Evolutionary conservation across 352 stramenopile genomes (phyloP), one percentile per base, ranked within the genome.

Genomic region (Aphanomyces euteiches): DNA sequence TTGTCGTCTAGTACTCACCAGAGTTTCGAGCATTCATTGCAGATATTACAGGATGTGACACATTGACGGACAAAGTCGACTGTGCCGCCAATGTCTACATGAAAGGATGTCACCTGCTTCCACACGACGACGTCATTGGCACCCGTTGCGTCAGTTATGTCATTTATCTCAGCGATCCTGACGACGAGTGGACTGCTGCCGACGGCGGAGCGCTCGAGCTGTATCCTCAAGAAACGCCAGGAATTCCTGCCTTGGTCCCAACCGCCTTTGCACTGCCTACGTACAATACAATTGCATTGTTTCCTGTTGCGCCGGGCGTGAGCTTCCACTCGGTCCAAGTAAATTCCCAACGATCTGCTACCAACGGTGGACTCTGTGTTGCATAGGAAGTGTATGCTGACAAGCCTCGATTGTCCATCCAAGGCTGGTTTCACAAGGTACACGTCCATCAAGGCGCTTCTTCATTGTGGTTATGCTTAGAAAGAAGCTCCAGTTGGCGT

Each of bases 91-190:
- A 97, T 75, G 93, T 90, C 72, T 96, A 97, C 75, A 81, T 81
- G 12, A 81, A 85, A 66, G 90, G 89, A 15, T 96, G 90, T 74
- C 92, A 98, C 77, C 78, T 98, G 59, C 78, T 98, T 4, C 96
- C 89, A 74, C 92, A 98, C 74, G 92, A 98, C 74, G 92, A 98
- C 77, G 90, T 97, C 5, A 98, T 98, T 73, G 88, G 89, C 15
- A 95, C 87, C 10, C 77, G 92, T 50, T 88, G 88, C 75, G 79
- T 98, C 13, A 94, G 83, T 7, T 98, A 93, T 77, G 96, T 98
- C 58, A 84, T 98, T 12, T 98, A 98, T 72, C 77, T 98, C 56
- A 92, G 89, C 0, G 90, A 97, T 80, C 74, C 81, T 37, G 75
- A 83, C 21, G 75, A 83, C 37, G 77, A 82, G 50, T 98, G 92